phyloP scores from a whole-genome alignment of 208 protist species.

The Leishmania gerbilli region DNA sequence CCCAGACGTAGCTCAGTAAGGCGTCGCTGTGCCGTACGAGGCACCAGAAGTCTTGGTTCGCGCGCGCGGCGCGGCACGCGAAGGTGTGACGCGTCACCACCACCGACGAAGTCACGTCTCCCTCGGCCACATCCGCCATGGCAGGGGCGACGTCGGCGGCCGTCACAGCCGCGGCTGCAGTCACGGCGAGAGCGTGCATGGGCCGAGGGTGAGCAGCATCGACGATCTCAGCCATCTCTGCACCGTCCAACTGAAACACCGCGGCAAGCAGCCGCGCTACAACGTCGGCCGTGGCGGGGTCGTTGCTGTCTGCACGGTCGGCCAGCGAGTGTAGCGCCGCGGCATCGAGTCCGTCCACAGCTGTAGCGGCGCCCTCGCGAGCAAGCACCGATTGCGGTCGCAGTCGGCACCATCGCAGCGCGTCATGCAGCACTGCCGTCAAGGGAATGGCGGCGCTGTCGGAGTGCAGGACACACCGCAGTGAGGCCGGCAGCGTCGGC shows the following conservation, averaged over 20 bases:
- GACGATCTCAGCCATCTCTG: background rate
- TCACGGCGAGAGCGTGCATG: too few relatives aligned
- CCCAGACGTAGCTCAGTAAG: slow-evolving; percentile 18
- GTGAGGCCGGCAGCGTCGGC: slow-evolving; percentile 2
- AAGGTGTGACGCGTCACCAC: slow-evolving; percentile 4
- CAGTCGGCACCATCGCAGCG: slow-evolving; percentile 29
- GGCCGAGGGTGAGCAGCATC: background rate
- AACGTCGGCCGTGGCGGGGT: background rate
- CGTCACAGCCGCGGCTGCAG: background rate
- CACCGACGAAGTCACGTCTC: background rate
- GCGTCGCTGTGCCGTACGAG: slow-evolving; percentile 11
- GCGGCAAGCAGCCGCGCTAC: background rate
- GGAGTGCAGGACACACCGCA: background rate
- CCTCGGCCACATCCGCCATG: background rate
- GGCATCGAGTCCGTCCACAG: background rate
- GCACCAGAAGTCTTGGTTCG: slow-evolving; percentile 3
- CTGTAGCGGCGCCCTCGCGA: background rate
- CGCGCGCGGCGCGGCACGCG: background rate
- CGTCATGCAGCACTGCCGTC: slow-evolving; percentile 15
- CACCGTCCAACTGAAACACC: background rate
- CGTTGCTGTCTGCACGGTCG: background rate
- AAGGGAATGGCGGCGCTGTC: slow-evolving; percentile 12
- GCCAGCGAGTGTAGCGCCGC: background rate
- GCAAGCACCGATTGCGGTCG: slow-evolving; percentile 4
- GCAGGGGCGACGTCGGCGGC: background rate